A percentile compares a stretch with the other conserved stretches of the same genome.
These are phyloP conservation scores for Trichoderma gamsii DNA, from an alignment of 495 filamentous ascomycete species.

Conservation along the genomic window DNA sequence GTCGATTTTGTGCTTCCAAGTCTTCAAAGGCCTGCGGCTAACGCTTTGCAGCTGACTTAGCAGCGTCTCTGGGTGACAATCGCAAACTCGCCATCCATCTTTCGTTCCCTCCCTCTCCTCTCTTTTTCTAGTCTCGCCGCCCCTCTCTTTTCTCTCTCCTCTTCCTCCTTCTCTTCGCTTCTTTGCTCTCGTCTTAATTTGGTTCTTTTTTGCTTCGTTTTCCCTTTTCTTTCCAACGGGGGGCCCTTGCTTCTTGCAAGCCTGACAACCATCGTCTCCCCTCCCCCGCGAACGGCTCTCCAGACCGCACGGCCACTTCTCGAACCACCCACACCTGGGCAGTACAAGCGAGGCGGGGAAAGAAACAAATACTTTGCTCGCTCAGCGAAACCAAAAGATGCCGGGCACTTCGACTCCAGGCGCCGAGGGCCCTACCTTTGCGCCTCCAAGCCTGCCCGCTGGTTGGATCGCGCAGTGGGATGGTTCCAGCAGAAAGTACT, in stretches of 20 bases:
- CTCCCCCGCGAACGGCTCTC: conserved; percentile 14
- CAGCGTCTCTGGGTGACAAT: not conserved
- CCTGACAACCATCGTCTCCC: not conserved
- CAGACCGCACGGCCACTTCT: conserved; percentile 4
- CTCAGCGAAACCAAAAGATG: conserved; percentile 27
- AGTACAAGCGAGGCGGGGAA: not conserved
- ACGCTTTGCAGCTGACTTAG: not conserved
- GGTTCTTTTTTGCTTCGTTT: not conserved
- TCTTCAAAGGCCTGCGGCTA: not conserved
- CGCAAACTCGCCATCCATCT: not conserved
- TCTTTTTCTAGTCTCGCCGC: not conserved
- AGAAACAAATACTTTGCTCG: not conserved
- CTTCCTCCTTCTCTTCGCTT: not conserved
- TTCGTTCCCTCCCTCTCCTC: not conserved
- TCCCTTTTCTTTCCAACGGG: not conserved
- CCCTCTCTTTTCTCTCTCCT: not conserved
- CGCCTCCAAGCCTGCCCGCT: conserved; percentile 62
- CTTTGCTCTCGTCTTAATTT: not conserved
- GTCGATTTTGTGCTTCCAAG: not conserved
- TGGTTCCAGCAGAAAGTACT: conserved; percentile 63
- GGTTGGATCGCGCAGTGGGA: conserved; percentile 87
- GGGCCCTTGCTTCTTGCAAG: conserved; percentile 8
- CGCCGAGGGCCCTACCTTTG: conserved; percentile 63
- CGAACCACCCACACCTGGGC: conserved; percentile 4
- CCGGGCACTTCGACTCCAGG: conserved; percentile 51